A percentile compares a stretch with the other conserved stretches of the same genome.
phyloP scores from a whole-genome alignment of 805 yeast genomes.

The Kodamaea fukazawae region DNA sequence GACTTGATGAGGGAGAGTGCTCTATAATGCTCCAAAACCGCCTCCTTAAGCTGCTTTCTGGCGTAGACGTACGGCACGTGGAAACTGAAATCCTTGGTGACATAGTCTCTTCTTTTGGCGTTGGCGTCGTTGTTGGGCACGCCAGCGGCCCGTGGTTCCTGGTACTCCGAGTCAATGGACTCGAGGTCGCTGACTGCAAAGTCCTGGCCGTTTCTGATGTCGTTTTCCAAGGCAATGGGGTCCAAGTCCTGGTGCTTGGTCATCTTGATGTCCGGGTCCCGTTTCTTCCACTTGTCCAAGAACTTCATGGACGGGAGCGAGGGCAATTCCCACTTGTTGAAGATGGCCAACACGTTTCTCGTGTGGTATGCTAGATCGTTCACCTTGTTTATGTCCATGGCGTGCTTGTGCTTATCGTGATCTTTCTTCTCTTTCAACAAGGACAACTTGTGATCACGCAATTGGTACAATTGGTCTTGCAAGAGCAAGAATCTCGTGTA shows the following conservation, averaged over 20 bases:
- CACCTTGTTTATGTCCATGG: slow-evolving; percentile 19
- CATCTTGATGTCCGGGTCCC: slow-evolving; percentile 4
- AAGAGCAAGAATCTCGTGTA: slow-evolving; percentile 57
- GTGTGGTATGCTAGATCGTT: slow-evolving; percentile 31
- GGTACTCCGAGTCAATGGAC: slow-evolving; percentile 5
- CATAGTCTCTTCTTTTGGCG: slow-evolving; percentile 49
- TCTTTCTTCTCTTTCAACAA: slow-evolving; percentile 12
- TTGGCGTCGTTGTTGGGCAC: slow-evolving; percentile 19
- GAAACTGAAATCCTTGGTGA: slow-evolving; percentile 28
- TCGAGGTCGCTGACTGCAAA: slow-evolving; percentile 2
- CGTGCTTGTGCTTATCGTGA: slow-evolving; percentile 11
- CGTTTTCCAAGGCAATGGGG: slow-evolving; percentile 30
- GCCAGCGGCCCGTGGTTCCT: slow-evolving; percentile 8
- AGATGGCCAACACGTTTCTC: slow-evolving; percentile 19
- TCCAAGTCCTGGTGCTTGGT: slow-evolving; percentile 5
- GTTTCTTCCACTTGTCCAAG: slow-evolving; percentile 12
- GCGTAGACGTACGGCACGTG: slow-evolving; percentile 63
- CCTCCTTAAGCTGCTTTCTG: slow-evolving; percentile 62
- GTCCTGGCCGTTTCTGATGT: slow-evolving; percentile 34
- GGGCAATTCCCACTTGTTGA: slow-evolving; percentile 38
- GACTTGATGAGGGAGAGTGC: slow-evolving; percentile 67
- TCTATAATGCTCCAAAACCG: slow-evolving; percentile 70
- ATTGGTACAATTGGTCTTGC: slow-evolving; percentile 66
- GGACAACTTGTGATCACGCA: slow-evolving; percentile 49
- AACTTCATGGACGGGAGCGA: slow-evolving; percentile 39